Evolutionary conservation across 768 basidiomycete species (phyloP), one percentile per base, ranked within the genome.

Genomic region (Boletus huronensis): DNA sequence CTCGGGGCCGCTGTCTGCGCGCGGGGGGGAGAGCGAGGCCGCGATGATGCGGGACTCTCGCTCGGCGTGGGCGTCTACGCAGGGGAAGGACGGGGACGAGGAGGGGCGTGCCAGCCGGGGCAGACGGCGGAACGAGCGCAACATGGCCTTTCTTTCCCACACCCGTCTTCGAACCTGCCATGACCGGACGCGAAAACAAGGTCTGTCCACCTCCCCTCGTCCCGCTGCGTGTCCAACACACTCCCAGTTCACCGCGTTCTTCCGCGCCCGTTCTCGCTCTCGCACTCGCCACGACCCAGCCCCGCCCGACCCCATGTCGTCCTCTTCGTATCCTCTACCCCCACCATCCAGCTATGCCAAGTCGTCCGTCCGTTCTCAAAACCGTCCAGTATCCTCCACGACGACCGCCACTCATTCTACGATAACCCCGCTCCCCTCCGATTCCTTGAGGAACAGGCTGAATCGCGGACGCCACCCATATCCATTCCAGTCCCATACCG

Each of bases 21-120:
- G 19, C 5, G 46, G 21, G 14, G 42, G 55, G 58, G 48, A 9
- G 7, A 11, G 31, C 3, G 45, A 46, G 3, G 35, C n/a, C 36
- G 72, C 73, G 47, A 74, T 59, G 32, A 84, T 68, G 32, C 80
- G 79, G 0, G 82, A 85, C 67, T 87, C 82, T 10, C 91, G 78
- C 5, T 77, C 78, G 4, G 86, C 84, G 58, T 93, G 91, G 1
- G 88, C 88, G 52, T 92, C 90, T 19, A 93, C 90, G 60, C 91
- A 93, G 6, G 91, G 80, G 73, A 93, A 86, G 6, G 70, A 53
- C 64, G 72, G 34, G 71, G 72, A 7, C 50, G 39, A n/a, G 7
- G 55, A 58, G 51, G 39, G 16, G 25, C 53, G 46, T 28, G 14
- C 46, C 13, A 53, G 23, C 26, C 11, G 23, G 28, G 11, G 19